Percentiles rank a stretch among this genome's conserved stretches.
Conservation (phyloP, 345 rosid species). For the Citrus unshiu region DNA sequence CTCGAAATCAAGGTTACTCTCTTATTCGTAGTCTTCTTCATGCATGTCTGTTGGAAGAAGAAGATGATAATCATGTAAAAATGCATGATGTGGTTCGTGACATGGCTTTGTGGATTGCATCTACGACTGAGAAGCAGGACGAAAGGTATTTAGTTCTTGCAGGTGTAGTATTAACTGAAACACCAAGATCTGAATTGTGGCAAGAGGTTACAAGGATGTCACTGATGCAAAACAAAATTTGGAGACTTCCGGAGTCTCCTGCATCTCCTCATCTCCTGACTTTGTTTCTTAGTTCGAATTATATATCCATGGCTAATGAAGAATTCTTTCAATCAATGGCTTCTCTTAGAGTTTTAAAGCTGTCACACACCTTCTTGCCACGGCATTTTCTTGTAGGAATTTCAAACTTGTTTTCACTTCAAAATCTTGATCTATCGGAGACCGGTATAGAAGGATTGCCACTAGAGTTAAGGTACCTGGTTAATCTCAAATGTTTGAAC, state of each 20-base stretch:
- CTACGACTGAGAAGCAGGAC: slow-evolving; percentile 2
- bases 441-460: slow-evolving; percentile 18
- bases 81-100: slow-evolving; percentile 48
- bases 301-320: neutral
- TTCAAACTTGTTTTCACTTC: slow-evolving; percentile 5
- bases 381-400: slow-evolving; percentile 3
- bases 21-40: slow-evolving; percentile 28
- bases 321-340: slow-evolving; percentile 22
- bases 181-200: slow-evolving; percentile 20
- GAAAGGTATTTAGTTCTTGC: slow-evolving; percentile 13
- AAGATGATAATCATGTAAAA: slow-evolving; percentile 7
- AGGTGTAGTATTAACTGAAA: slow-evolving; percentile 1
- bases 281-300: slow-evolving; percentile 14
- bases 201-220: slow-evolving; percentile 23
- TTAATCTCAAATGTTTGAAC: slow-evolving; percentile 19
- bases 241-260: slow-evolving; percentile 1
- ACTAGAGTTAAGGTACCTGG: slow-evolving; percentile 19
- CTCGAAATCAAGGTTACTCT: neutral
- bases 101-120: slow-evolving; percentile 35
- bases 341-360: slow-evolving; percentile 24
- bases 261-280: slow-evolving; percentile 25
- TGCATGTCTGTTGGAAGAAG: slow-evolving; percentile 24
- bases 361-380: slow-evolving; percentile 23
- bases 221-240: slow-evolving; percentile 18
- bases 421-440: slow-evolving; percentile 21